phyloP scores from a whole-genome alignment of 1,284 basidiomycete genomes.

The Ceratobasidium sp. region DNA sequence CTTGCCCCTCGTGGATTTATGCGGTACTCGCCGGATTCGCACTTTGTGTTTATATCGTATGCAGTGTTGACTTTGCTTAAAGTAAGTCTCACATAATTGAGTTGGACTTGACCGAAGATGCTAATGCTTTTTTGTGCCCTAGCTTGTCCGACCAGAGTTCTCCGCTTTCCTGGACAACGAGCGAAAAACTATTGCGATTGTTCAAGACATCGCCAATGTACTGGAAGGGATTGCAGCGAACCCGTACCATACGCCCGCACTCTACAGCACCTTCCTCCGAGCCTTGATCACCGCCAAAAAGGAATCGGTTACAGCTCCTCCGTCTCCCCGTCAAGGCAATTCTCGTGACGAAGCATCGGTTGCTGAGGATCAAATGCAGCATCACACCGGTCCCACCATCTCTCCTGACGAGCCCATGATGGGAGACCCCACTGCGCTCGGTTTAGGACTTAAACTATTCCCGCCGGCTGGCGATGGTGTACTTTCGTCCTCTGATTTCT shows the following conservation, averaged over 20 bases:
- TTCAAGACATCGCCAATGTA: slow-evolving; percentile 81
- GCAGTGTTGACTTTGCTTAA: slow-evolving; percentile 87
- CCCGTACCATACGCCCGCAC: slow-evolving; percentile 80
- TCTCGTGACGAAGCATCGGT: slow-evolving; percentile 15
- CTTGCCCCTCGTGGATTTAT: slow-evolving; percentile 80
- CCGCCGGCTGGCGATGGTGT: slow-evolving; percentile 39
- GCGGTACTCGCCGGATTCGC: slow-evolving; percentile 88
- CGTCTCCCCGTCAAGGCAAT: slow-evolving; percentile 16
- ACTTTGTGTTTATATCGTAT: slow-evolving; percentile 91
- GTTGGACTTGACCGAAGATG: slow-evolving; percentile 20
- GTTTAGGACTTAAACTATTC: slow-evolving; percentile 39
- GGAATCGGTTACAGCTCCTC: slow-evolving; percentile 52
- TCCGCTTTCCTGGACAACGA: slow-evolving; percentile 79
- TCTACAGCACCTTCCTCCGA: slow-evolving; percentile 87
- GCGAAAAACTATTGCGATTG: slow-evolving; percentile 73
- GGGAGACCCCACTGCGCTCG: slow-evolving; percentile 2
- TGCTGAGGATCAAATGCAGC: slow-evolving; percentile 35
- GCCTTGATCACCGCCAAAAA: slow-evolving; percentile 75
- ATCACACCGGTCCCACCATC: slow-evolving; percentile 26
- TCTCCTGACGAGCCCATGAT: slow-evolving; percentile 32
- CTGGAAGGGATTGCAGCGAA: slow-evolving; percentile 80
- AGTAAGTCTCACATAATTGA: slow-evolving; percentile 61
- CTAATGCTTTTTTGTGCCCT: slow-evolving; percentile 42
- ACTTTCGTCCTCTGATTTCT: slow-evolving; percentile 9
- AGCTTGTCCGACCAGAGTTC: slow-evolving; percentile 86